phyloP scores from a whole-genome alignment of 805 yeast species.

The Cyberlindnera mrakii region DNA sequence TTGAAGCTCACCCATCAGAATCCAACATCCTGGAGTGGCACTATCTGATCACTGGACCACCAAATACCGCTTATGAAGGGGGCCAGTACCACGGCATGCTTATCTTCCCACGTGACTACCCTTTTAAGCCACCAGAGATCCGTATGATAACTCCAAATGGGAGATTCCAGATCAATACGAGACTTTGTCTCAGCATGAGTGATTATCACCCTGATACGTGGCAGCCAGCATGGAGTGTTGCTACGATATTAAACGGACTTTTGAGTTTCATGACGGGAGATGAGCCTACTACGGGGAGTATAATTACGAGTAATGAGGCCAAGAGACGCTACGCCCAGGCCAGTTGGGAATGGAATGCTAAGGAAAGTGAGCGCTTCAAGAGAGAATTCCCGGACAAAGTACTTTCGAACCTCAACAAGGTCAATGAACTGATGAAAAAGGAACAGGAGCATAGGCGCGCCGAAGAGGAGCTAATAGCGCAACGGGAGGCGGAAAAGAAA shows the following conservation, averaged over 20 bases:
- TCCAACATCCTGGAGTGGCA: conserved; percentile 90
- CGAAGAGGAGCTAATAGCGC: conserved; percentile 13
- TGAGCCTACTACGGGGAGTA: conserved; percentile 81
- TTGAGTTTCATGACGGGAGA: conserved; percentile 88
- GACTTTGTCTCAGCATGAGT: conserved; percentile 87
- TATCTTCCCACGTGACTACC: conserved; percentile 78
- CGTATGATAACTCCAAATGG: conserved; percentile 89
- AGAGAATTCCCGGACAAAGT: conserved; percentile 67
- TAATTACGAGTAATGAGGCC: conserved; percentile 53
- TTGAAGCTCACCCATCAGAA: conserved; percentile 82
- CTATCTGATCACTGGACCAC: conserved; percentile 87
- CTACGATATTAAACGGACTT: conserved; percentile 81
- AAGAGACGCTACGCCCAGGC: conserved; percentile 52
- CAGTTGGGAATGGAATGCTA: conserved; percentile 55
- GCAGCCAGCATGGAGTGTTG: conserved; percentile 96
- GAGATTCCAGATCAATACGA: conserved; percentile 70
- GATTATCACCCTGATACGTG: conserved; percentile 92
- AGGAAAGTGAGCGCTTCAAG: conserved; percentile 50
- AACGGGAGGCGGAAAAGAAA: conserved; percentile 24
- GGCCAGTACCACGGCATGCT: conserved; percentile 92
- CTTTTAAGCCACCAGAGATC: conserved; percentile 88
- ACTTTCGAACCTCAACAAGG: conserved; percentile 25
- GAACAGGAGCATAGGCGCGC: conserved; percentile 5
- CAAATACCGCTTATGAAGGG: conserved; percentile 75
- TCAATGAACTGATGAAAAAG: conserved; percentile 18